Base-by-base conservation (phyloP, 2,329 filamentous ascomycete species). In the Fusarium robinianum region DNA sequence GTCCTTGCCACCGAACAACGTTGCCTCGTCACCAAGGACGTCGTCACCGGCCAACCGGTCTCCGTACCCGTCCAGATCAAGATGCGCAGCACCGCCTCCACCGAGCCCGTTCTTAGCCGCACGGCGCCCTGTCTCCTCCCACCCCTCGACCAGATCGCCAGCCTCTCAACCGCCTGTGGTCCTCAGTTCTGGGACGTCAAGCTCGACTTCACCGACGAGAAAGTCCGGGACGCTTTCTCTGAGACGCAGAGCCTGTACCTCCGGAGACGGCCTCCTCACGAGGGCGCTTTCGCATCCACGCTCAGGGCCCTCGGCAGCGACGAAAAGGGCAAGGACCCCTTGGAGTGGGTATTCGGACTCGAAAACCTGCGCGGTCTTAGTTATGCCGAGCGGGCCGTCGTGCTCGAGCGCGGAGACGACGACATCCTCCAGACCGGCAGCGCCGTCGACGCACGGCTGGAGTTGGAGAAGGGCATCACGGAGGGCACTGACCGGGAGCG, bases 1-100 rank as follows among this genome's bases (percentile, higher is more conserved):
- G 92, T 96, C 8, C 77, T 99, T 4, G 94, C 94, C 2, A 86
- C 88, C 0, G 94, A 99, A 61, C 83, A 90, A 8, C 82, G 95
- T 37, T 97, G 92, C 63, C 79, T 99, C 1, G 82, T 99, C 1
- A 81, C 89, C 12, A 88, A 92, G 49, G 94, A 99, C 57, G 80
- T 94, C 3, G 84, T 94, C 46, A 95, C 89, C 0, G 83, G 86
- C 26, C 83, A 90, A 29, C 87, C 91, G 1, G 81, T 96, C 34
- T 80, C 83, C 6, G 79, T 91, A 3, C 83, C 88, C 0, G 76
- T 96, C 31, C 76, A 77, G 5, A 77, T 96, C 41, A 77, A 73
- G 8, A 75, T 89, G 49, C 79, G 70, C 40, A 48, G 63, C 62
- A 25, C 65, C 60, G 38, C 65, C 67, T 45, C 71, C 63, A 55